Evolutionary conservation across 352 stramenopile species (phyloP), one percentile per base, ranked within the genome.

Genomic region (Pythium folliculosum): DNA sequence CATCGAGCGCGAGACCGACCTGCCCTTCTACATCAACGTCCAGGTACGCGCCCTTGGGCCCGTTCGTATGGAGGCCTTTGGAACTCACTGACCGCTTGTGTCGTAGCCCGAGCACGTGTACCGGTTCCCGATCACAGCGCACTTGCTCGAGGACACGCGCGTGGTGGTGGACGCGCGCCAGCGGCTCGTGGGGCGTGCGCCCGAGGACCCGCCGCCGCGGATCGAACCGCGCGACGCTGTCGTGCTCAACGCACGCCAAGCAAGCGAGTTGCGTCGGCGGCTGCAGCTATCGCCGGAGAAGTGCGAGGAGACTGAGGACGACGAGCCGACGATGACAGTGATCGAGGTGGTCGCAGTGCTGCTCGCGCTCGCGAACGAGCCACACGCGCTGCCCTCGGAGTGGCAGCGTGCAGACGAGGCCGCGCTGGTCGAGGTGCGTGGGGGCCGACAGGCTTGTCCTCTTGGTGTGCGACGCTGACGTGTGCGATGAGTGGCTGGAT

Each of bases 1-100:
- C 0, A 88, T 95, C 52, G 84, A 93, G 62, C 56, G 57, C 48
- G 82, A 92, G 73, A 73, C 74, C n/a, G 71, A 78, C 40, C 72
- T 95, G 50, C 81, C 84, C 4, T 77, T 70, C 43, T 82, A 82
- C 37, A 77, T 95, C 61, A 64, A 91, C 70, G 45, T 78, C 52
- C 77, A 82, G 61, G 86, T 91, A 19, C 32, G 32, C 9, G 5
- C 32, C 32, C 32, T 37, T 37, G 32, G 32, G n/a, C n/a, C n/a
- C n/a, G n/a, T n/a, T n/a, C n/a, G n/a, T n/a, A n/a, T n/a, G n/a
- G 35, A 12, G 35, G 12, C 35, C 35, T 12, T n/a, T 9, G 12
- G 13, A 38, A 6, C 8, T 40, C 49, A 52, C 48, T 53, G 48
- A 53, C 48, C 17, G 40, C 5, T 6, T 25, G 44, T 57, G 25